Evolutionary conservation across 2,329 filamentous ascomycete genomes (phyloP).

Genomic region (Pyrenochaeta sp.): DNA sequence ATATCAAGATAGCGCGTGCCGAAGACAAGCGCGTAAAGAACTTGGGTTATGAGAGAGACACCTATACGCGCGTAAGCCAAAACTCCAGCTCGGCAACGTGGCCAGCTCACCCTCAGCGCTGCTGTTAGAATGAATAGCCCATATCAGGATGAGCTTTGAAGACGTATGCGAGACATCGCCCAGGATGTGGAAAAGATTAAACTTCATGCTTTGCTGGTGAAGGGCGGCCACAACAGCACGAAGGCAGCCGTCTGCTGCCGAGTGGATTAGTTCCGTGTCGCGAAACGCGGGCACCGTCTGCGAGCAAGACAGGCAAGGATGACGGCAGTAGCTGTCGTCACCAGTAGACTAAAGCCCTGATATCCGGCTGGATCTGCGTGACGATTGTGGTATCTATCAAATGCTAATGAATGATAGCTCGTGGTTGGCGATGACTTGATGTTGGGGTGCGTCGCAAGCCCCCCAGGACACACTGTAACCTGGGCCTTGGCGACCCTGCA

Average conservation of each 20-base stretch:
- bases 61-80: slow-evolving; percentile 57
- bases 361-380: slow-evolving; percentile 1
- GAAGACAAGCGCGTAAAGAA: slow-evolving; percentile 87
- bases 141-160: slow-evolving; percentile 90
- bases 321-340: neutral
- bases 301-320: slow-evolving; percentile 2
- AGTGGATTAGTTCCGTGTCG: slow-evolving; percentile 1
- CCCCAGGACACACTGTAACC: neutral
- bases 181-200: slow-evolving; percentile 73
- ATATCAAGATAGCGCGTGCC: slow-evolving; percentile 86
- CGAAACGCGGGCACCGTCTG: neutral
- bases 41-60: slow-evolving; percentile 90
- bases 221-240: slow-evolving; percentile 35
- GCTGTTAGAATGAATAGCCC: slow-evolving; percentile 85
- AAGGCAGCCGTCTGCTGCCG: slow-evolving; percentile 29
- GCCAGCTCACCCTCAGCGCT: slow-evolving; percentile 76
- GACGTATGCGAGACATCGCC: slow-evolving; percentile 85
- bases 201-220: slow-evolving; percentile 34
- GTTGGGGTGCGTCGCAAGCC: slow-evolving; percentile 1
- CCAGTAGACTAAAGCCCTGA: neutral
- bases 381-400: neutral
- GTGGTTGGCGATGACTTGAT: slow-evolving; percentile 5
- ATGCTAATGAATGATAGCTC: slow-evolving; percentile 2
- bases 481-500: neutral
- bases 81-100: neutral